A percentile compares a stretch with the other conserved stretches of the same genome.
These are phyloP conservation scores for Stephania yunnanensis DNA, from an alignment of 164 flowering plant species.

Conservation along the genomic window DNA sequence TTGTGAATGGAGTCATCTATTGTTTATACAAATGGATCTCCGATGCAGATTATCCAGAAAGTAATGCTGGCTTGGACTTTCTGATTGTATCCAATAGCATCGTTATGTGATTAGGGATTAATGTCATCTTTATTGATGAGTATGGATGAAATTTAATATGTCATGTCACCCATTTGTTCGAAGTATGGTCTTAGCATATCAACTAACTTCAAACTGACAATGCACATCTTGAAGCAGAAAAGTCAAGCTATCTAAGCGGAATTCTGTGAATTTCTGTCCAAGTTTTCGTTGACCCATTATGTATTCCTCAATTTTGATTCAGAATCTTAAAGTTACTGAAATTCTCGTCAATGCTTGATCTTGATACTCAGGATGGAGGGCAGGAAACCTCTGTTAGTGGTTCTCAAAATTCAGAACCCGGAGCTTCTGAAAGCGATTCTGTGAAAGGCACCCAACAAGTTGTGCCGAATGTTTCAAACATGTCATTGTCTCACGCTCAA, in stretches of 20 bases:
- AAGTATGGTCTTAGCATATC: neutral
- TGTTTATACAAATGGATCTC: neutral
- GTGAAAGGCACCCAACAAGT: slow-evolving; percentile 26
- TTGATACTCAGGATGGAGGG: slow-evolving; percentile 36
- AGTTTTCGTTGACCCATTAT: neutral
- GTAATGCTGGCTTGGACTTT: neutral
- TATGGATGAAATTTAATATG: neutral
- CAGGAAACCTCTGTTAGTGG: slow-evolving; percentile 67
- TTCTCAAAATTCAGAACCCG: slow-evolving; percentile 62
- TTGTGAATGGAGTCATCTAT: neutral
- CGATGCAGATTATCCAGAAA: neutral
- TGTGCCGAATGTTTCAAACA: slow-evolving; percentile 22
- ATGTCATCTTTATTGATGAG: neutral
- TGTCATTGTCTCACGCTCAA: slow-evolving; percentile 63
- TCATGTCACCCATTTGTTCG: neutral
- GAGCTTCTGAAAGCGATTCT: slow-evolving; percentile 44
- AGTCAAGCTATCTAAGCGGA: neutral
- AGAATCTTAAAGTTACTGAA: neutral
- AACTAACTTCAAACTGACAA: neutral
- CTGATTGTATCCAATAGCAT: neutral
- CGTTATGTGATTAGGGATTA: no score
- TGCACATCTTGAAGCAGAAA: neutral
- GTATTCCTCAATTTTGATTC: neutral
- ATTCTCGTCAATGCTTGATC: neutral
- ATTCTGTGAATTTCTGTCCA: neutral